Percentiles rank a stretch among this genome's conserved stretches.
Evolutionary conservation across 208 protist genomes (phyloP).

Genomic region (Trypanosomatidae sp.): DNA sequence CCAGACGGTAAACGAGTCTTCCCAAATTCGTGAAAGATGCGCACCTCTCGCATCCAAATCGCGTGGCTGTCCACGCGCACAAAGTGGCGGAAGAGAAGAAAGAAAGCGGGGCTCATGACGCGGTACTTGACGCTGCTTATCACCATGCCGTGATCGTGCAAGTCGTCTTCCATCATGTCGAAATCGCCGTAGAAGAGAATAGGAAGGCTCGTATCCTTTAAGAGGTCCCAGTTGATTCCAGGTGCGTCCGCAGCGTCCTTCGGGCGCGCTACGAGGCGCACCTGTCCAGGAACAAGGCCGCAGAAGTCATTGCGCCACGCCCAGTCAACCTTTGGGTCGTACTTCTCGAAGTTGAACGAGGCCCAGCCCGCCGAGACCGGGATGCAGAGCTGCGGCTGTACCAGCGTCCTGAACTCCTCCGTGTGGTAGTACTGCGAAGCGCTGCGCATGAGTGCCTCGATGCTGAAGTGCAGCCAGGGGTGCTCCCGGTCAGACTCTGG

Average conservation of each 20-base stretch:
- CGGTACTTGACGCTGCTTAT: constrained; percentile 65
- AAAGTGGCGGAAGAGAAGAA: constrained; percentile 75
- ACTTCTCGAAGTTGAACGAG: constrained; percentile 38
- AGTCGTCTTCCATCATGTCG: constrained; percentile 82
- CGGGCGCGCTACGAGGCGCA: constrained; percentile 33
- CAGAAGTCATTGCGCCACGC: constrained; percentile 82
- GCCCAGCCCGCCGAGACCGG: constrained; percentile 66
- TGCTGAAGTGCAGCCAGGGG: constrained; percentile 56
- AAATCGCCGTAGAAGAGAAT: constrained; percentile 78
- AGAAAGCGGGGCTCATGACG: constrained; percentile 74
- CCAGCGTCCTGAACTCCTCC: constrained; percentile 33
- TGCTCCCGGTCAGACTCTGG: constrained; percentile 6
- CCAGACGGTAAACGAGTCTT: constrained; percentile 17
- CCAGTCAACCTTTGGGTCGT: constrained; percentile 85
- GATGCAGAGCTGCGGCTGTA: constrained; percentile 46
- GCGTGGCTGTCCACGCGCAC: constrained; percentile 60
- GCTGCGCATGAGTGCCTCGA: constrained; percentile 46
- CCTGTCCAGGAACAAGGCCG: constrained; percentile 23
- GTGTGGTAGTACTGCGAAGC: constrained; percentile 64
- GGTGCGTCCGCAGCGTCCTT: constrained; percentile 15
- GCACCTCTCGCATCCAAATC: constrained; percentile 75
- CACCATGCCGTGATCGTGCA: constrained; percentile 78
- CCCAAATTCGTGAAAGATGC: constrained; percentile 75
- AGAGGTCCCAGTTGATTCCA: constrained; percentile 79
- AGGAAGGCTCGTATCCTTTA: constrained; percentile 54